Evolutionary conservation across 176 grass and related monocot species (phyloP).

Genomic region (Eragrostis curvula): DNA sequence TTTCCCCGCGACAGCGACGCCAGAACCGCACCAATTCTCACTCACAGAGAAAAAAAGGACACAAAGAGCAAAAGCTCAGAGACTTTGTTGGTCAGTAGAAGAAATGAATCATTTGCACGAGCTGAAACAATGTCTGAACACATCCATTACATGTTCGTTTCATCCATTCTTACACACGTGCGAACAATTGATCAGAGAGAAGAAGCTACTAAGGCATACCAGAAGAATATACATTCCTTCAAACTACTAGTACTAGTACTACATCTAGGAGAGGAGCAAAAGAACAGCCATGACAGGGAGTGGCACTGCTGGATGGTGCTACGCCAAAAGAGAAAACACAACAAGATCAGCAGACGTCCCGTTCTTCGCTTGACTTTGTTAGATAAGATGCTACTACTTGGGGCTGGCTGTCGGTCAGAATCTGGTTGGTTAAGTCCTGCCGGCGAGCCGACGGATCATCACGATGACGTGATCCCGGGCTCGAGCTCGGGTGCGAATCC

Average conservation of each 20-base stretch:
- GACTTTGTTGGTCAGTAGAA: not conserved
- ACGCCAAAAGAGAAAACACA: constrained; percentile 33
- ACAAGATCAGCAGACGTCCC: not conserved
- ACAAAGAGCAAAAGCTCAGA: not conserved
- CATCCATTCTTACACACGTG: not conserved
- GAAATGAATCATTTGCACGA: not conserved
- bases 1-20: constrained; percentile 46
- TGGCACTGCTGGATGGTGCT: not conserved
- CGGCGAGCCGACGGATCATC: constrained; percentile 18
- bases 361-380: constrained; percentile 22
- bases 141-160: not conserved
- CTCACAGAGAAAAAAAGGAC: not conserved
- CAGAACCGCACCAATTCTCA: not conserved
- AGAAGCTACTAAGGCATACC: not conserved
- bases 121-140: not conserved
- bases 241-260: not conserved
- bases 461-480: constrained; percentile 57
- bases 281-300: constrained; percentile 23
- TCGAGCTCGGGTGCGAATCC: constrained; percentile 55
- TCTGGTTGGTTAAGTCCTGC: constrained; percentile 4
- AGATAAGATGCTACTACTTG: constrained; percentile 53
- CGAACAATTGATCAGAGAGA: not conserved
- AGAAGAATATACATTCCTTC: not conserved
- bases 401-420: constrained; percentile 19
- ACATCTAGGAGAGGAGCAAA: constrained; percentile 26